A percentile compares a stretch with the other conserved stretches of the same genome.
Conservation (phyloP, 495 filamentous ascomycete genomes). For the Penicillium tannophilum region DNA sequence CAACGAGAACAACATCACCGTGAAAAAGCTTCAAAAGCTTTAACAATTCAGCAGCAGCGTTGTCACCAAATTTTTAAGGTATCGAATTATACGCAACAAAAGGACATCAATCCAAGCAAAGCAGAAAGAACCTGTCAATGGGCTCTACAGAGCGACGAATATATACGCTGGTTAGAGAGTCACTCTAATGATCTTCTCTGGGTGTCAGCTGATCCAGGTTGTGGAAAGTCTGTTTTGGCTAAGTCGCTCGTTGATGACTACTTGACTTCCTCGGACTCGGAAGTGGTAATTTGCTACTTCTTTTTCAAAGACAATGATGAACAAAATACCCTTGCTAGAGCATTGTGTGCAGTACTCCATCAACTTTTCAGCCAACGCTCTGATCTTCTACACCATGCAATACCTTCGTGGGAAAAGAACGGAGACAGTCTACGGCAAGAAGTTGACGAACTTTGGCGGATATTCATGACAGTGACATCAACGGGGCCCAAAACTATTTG, state of each 20-base stretch:
- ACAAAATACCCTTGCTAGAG: conserved; percentile 32
- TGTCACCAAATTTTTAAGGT: conserved; percentile 33
- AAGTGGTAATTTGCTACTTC: conserved; percentile 43
- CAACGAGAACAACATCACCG: conserved; percentile 22
- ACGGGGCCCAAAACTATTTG: conserved; percentile 32
- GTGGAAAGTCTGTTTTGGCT: conserved; percentile 48
- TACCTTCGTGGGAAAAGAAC: conserved; percentile 30
- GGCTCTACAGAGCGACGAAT: conserved; percentile 34
- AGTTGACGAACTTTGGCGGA: conserved; percentile 34
- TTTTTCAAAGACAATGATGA: conserved; percentile 48
- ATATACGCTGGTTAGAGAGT: conserved; percentile 30
- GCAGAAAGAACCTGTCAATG: conserved; percentile 28
- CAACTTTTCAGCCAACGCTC: conserved; percentile 37
- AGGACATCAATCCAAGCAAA: conserved; percentile 30
- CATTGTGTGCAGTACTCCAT: conserved; percentile 44
- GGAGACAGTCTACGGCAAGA: conserved; percentile 25
- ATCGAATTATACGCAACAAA: conserved; percentile 29
- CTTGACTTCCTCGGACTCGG: conserved; percentile 8
- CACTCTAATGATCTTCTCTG: conserved; percentile 38
- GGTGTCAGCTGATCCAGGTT: conserved; percentile 49
- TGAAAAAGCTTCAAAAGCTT: conserved; percentile 7
- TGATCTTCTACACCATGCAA: conserved; percentile 28
- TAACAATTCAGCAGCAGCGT: conserved; percentile 25
- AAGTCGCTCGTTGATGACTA: conserved; percentile 35
- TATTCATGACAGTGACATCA: conserved; percentile 24